Evolutionary conservation across 2,329 filamentous ascomycete genomes (phyloP).

Genomic region (Karstenula rhodostoma): DNA sequence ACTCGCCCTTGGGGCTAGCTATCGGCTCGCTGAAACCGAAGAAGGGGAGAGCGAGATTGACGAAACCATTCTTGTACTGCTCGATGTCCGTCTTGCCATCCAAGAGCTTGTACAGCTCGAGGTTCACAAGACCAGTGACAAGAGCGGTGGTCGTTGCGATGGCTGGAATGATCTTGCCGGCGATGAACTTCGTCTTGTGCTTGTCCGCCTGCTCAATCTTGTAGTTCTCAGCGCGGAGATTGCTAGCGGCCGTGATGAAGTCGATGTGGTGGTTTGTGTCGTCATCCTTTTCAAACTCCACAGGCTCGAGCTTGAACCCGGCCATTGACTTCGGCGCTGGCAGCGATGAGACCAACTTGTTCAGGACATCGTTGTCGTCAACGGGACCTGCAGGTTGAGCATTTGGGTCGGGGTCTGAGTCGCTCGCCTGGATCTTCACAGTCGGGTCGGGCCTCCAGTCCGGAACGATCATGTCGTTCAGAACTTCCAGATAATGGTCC

Average conservation of each 20-base stretch:
- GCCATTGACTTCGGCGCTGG: slow-evolving; percentile 82
- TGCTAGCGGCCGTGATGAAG: slow-evolving; percentile 97
- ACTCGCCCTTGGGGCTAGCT: slow-evolving; percentile 89
- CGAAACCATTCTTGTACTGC: slow-evolving; percentile 99
- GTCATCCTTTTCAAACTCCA: slow-evolving; percentile 99
- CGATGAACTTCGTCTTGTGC: slow-evolving; percentile 99
- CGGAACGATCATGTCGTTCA: slow-evolving; percentile 93
- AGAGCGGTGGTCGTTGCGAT: slow-evolving; percentile 97
- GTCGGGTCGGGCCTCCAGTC: slow-evolving; percentile 90
- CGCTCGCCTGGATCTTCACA: slow-evolving; percentile 96
- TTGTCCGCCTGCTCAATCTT: slow-evolving; percentile 91
- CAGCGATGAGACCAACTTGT: slow-evolving; percentile 74
- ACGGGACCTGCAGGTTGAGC: slow-evolving; percentile 64
- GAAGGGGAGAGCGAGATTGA: slow-evolving; percentile 95
- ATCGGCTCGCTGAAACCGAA: slow-evolving; percentile 99
- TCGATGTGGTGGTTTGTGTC: slow-evolving; percentile 98
- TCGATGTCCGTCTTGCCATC: slow-evolving; percentile 97
- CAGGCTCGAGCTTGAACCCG: slow-evolving; percentile 87
- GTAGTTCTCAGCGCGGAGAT: slow-evolving; percentile 96
- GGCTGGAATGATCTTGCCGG: slow-evolving; percentile 98
- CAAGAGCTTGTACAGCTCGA: slow-evolving; percentile 96
- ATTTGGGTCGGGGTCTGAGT: slow-evolving; percentile 94
- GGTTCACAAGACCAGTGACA: slow-evolving; percentile 88
- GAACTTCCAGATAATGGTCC: slow-evolving; percentile 76
- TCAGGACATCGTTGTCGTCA: slow-evolving; percentile 78